phyloP scores from a whole-genome alignment of 805 yeast genomes.

The Wickerhamiella cacticola region DNA sequence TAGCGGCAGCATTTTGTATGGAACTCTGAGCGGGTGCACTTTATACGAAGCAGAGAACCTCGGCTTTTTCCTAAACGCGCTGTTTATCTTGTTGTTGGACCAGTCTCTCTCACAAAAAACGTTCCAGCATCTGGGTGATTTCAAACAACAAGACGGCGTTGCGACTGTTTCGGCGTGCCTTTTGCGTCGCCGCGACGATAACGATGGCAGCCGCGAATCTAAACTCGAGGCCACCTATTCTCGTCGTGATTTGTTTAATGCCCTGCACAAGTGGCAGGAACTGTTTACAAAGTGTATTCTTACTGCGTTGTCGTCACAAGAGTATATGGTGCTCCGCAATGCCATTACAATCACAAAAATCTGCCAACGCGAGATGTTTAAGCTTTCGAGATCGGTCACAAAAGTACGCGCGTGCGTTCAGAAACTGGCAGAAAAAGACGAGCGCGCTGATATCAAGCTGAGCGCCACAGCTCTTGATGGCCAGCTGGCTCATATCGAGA shows the following conservation, averaged over 20 bases:
- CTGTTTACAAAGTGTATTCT: slow-evolving; percentile 35
- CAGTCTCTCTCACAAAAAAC: background rate
- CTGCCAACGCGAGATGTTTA: background rate
- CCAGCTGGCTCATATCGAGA: slow-evolving; percentile 6
- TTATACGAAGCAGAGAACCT: slow-evolving; percentile 69
- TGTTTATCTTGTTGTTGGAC: background rate
- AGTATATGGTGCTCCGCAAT: slow-evolving; percentile 71
- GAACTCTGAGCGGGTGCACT: slow-evolving; percentile 58
- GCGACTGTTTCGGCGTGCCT: slow-evolving; percentile 1
- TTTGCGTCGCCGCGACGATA: slow-evolving; percentile 10
- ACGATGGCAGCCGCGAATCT: slow-evolving; percentile 6
- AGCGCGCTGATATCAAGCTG: slow-evolving; percentile 67
- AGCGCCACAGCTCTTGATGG: slow-evolving; percentile 40
- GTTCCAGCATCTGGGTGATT: background rate
- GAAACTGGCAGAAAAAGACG: slow-evolving; percentile 40
- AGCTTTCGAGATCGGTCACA: slow-evolving; percentile 47
- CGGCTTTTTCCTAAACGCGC: slow-evolving; percentile 48
- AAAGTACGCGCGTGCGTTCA: slow-evolving; percentile 33
- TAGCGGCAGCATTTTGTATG: slow-evolving; percentile 36
- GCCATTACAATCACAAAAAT: slow-evolving; percentile 66
- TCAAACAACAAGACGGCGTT: background rate
- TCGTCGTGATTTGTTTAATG: slow-evolving; percentile 26
- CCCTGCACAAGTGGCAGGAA: background rate
- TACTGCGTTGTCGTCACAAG: slow-evolving; percentile 33
- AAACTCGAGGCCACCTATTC: slow-evolving; percentile 19